A percentile compares a stretch with the other conserved stretches of the same genome.
These are phyloP conservation scores for Xylona heveae DNA, from an alignment of 495 filamentous ascomycete species.

Conservation along the genomic window DNA sequence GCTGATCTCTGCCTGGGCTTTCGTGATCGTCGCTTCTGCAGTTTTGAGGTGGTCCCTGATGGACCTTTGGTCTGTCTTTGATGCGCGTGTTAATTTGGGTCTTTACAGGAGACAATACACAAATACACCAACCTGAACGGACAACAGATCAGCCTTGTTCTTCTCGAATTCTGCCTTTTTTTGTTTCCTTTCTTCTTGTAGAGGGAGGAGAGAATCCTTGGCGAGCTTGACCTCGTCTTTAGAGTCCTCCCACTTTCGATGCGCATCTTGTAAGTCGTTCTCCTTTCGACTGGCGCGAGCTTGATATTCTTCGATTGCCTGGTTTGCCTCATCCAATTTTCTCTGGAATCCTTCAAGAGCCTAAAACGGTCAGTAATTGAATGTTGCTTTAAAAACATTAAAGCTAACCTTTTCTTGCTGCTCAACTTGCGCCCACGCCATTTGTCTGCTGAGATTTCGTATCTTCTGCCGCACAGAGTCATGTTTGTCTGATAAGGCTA, in stretches of 20 bases:
- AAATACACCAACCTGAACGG: constrained; percentile 21
- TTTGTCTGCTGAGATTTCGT: constrained; percentile 28
- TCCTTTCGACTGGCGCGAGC: too few relatives aligned
- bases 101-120: not conserved
- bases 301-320: constrained; percentile 7
- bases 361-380: constrained; percentile 7
- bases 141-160: constrained; percentile 20
- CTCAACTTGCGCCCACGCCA: constrained; percentile 57
- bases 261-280: too few relatives aligned
- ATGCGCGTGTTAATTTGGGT: constrained; percentile 6
- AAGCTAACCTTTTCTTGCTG: constrained; percentile 23
- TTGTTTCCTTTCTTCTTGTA: constrained; percentile 19
- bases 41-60: constrained; percentile 24
- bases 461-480: constrained; percentile 30
- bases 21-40: constrained; percentile 19
- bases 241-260: too few relatives aligned
- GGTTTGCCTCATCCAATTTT: constrained; percentile 15
- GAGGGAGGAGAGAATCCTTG: constrained; percentile 8
- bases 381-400: constrained; percentile 3
- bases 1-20: constrained; percentile 19
- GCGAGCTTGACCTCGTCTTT: constrained; percentile 5
- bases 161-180: constrained; percentile 19
- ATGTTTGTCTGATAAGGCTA: constrained; percentile 35
- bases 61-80: constrained; percentile 27
- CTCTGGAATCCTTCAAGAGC: constrained; percentile 15